Percentiles rank a stretch among this genome's conserved stretches.
Conservation (phyloP, 768 basidiomycete genomes). For the Suillus americanus region DNA sequence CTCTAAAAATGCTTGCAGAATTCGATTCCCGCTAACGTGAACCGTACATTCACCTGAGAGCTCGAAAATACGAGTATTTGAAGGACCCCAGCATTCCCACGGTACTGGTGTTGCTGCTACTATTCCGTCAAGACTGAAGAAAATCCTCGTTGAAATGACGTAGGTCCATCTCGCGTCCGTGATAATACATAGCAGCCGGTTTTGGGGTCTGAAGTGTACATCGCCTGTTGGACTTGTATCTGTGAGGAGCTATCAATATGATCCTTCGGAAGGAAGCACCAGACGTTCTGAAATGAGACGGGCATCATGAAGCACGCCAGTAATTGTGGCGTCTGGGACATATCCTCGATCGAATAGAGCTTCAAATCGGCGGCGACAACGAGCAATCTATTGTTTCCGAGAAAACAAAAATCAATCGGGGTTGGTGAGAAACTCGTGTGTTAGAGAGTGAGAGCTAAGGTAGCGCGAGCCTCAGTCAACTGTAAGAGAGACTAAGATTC, state of each 20-base stretch:
- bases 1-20: background rate
- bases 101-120: background rate
- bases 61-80: background rate
- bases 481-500: too few species aligned
- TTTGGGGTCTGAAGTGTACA: background rate
- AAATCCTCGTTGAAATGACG: background rate
- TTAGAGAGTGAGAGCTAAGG: too few species aligned
- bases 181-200: background rate
- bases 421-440: fast-evolving
- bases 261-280: background rate
- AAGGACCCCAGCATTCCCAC: background rate
- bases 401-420: background rate
- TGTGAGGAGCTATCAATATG: background rate
- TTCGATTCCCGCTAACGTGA: background rate
- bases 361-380: background rate
- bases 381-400: background rate
- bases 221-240: background rate
- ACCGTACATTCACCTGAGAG: background rate
- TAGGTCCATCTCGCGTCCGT: background rate
- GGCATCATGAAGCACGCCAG: background rate
- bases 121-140: background rate
- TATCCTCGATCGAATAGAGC: background rate
- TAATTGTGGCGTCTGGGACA: background rate
- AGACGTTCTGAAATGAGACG: background rate
- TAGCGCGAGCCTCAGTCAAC: too few species aligned